Conservation (phyloP, 129 eudicot genomes). For the Erigeron canadensis region DNA sequence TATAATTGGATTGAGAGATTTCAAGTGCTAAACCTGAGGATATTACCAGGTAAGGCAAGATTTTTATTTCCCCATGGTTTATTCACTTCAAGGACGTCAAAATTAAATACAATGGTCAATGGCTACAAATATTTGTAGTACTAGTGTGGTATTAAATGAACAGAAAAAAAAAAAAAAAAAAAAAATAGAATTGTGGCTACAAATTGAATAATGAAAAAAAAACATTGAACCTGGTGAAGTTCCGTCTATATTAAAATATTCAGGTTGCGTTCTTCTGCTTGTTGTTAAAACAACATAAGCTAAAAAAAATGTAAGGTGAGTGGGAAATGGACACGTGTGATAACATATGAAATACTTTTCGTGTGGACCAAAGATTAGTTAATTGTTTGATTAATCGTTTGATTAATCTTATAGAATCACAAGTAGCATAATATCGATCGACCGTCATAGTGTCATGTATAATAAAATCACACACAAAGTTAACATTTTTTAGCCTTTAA, state of each 20-base stretch:
- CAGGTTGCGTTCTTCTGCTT: background rate
- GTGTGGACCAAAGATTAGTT: constrained; percentile 2
- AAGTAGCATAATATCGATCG: no score
- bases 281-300: background rate
- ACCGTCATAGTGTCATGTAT: no score
- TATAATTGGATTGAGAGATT: background rate
- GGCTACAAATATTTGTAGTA: no score
- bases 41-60: background rate
- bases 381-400: background rate
- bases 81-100: no score
- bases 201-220: background rate
- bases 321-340: background rate
- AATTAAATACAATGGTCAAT: no score
- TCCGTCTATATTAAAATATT: background rate
- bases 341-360: constrained; percentile 7
- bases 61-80: no score
- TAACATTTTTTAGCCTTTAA: no score
- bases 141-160: no score
- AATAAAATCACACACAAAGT: no score
- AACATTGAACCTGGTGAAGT: background rate
- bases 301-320: background rate
- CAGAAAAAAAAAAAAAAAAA: no score
- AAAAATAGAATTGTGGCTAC: no score
- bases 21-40: background rate
- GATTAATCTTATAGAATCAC: background rate